Evolutionary conservation across 179 eudicot genomes (phyloP).

Genomic region (Beta lomatogona): DNA sequence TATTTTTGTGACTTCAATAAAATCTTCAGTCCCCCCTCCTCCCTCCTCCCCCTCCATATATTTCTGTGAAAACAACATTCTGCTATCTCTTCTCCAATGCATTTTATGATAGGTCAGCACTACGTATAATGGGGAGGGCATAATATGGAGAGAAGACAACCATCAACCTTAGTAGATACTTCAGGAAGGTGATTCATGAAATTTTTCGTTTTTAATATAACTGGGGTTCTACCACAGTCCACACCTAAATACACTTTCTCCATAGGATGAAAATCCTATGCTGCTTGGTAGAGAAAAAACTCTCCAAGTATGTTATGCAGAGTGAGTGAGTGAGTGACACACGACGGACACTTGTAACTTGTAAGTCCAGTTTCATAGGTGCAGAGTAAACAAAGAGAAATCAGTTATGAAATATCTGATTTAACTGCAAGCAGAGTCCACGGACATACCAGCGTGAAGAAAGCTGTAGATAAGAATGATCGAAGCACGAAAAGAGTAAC

Average conservation of each 20-base stretch:
- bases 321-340: neutral
- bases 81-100: neutral
- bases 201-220: neutral
- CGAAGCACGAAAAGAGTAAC: slow-evolving; percentile 65
- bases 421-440: neutral
- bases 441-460: slow-evolving; percentile 77
- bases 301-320: neutral
- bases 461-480: slow-evolving; percentile 80
- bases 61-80: neutral
- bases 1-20: neutral
- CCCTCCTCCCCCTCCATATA: too few relatives aligned
- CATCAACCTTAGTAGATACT: neutral
- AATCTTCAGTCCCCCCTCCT: neutral
- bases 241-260: neutral
- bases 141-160: neutral
- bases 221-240: neutral
- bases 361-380: neutral
- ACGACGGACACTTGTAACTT: neutral
- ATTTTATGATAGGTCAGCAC: neutral
- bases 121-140: neutral
- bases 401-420: neutral
- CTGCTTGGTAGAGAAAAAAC: neutral
- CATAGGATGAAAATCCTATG: neutral
- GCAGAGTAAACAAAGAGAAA: neutral
- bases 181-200: neutral